Evolutionary conservation across 371 early-diverging fungal species (phyloP), one percentile per base, ranked within the genome.

Genomic region (Actinomortierella wolfii): DNA sequence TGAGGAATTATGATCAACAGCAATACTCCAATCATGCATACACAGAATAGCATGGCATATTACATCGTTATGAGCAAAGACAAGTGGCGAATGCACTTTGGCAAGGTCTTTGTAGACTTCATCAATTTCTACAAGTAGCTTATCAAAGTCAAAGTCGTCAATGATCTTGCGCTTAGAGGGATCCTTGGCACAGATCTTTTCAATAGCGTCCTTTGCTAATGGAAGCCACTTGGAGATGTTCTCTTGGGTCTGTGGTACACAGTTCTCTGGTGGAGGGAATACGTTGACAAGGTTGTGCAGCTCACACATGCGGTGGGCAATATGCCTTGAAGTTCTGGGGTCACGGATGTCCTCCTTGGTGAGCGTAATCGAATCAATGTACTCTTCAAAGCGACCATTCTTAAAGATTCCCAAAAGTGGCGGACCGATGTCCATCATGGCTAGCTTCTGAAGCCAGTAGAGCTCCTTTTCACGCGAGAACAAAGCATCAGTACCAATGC

Each of bases 371-470:
- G 92, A 89, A 34, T 92, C 87, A 1, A 96, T 76, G 60, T 84
- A 96, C 70, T 95, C 86, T 64, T 96, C 96, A 54, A 96, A 82
- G 15, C 96, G 82, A 11, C 96, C 96, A 59, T 96, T 96, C 29
- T 82, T 84, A 78, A 95, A 96, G n/a, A 86, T 87, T 0, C 86
- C 93, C n/a, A 93, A 74, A 34, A 96, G 63, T 8, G 79, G 80
- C 5, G 96, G 94, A 11, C 95, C 94, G 23, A 93, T 84, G 1
- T 88, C 83, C 48, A 89, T 76, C 1, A 79, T 78, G 13, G 91
- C 88, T 23, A 96, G 69, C 45, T 88, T 85, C 42, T 77, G 63
- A 29, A 95, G 76, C 92, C 93, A 94, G 24, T 80, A 79, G 39
- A 96, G 82, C 65, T 96, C 96, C 43, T 87, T 85, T 26, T 86